These are phyloP conservation scores for Candida methanosorbosa DNA, from an alignment of 805 yeast genomes.

Conservation along the genomic window DNA sequence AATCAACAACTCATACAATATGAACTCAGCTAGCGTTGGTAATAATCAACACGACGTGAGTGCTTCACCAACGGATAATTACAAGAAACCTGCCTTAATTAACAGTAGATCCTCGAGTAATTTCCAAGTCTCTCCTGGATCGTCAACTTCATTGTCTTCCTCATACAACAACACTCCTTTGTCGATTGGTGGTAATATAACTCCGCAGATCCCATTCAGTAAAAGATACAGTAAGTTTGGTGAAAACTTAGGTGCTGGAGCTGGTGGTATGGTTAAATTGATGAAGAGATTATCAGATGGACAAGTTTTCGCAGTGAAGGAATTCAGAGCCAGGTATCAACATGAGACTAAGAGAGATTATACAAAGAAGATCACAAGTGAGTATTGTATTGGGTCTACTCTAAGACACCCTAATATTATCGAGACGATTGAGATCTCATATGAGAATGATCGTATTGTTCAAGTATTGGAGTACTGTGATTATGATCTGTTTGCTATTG, in stretches of 20 bases:
- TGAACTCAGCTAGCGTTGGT: neutral
- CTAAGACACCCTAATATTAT: conserved; percentile 84
- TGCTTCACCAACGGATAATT: neutral
- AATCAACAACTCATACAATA: neutral
- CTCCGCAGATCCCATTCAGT: conserved; percentile 50
- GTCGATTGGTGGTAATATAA: conserved; percentile 29
- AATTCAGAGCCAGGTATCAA: conserved; percentile 69
- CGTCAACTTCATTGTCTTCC: conserved; percentile 4
- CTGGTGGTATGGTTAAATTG: conserved; percentile 84
- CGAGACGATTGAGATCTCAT: conserved; percentile 84
- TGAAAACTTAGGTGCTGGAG: conserved; percentile 87
- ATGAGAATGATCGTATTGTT: conserved; percentile 76
- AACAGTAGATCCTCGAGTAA: neutral
- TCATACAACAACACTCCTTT: conserved; percentile 11
- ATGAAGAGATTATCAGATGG: conserved; percentile 60
- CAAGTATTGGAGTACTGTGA: conserved; percentile 96
- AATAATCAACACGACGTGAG: no score
- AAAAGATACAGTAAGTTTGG: conserved; percentile 78
- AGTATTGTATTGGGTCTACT: conserved; percentile 89
- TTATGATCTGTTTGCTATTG: conserved; percentile 86
- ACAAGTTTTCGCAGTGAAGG: conserved; percentile 84
- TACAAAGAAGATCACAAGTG: conserved; percentile 87
- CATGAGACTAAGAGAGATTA: conserved; percentile 78
- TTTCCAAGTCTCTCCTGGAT: neutral
- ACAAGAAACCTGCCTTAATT: neutral